Base-by-base conservation (phyloP, 371 early-diverging fungal genomes). In the Umbelopsis sp. region DNA sequence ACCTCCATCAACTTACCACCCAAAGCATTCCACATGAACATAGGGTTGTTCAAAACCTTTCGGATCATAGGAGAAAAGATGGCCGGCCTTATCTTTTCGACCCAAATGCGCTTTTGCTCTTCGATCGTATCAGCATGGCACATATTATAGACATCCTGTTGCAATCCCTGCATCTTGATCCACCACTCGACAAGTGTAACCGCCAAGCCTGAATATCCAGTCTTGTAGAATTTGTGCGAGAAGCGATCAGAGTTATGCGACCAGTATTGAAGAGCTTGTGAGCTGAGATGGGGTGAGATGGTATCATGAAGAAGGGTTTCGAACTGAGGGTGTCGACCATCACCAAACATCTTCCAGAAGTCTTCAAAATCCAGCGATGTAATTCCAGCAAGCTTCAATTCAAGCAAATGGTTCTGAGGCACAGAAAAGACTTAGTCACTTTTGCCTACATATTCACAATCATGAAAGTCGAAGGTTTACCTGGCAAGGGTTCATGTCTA, bases 401-500 rank as follows among this genome's bases (percentile, higher is more conserved):
- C 95, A 44, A 94, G 77, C 66, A 94, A 80, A 74, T 94, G 91
- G 79, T 94, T 94, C 82, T 82, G 67, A 44, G 8, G 22, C 8
- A 51, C 6, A 11, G 24, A 35, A 35, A 63, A 63, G 18, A 29
- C 16, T 62, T 65, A 46, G 32, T 24, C 16, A 64, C 14, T 8
- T 22, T 44, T 50, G 44, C n/a, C 0, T 44, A 41, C 7, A 38
- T 44, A 16, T 32, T n/a, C 16, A 8, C 24, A 37, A 44, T 44
- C 24, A 12, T 9, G n/a, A 18, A 24, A 12, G 18, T 16, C 41
- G 41, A 12, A 44, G 29, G 3, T 44, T 63, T 80, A 82, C 83
- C 74, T 94, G 95, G 75, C 93, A 94, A 11, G 95, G 95, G 72
- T 94, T 94, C 87, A 94, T 89, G 73, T 94, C 95, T 45, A 93